Conservation (phyloP, 768 basidiomycete genomes). For the Kwoniella sp. region DNA sequence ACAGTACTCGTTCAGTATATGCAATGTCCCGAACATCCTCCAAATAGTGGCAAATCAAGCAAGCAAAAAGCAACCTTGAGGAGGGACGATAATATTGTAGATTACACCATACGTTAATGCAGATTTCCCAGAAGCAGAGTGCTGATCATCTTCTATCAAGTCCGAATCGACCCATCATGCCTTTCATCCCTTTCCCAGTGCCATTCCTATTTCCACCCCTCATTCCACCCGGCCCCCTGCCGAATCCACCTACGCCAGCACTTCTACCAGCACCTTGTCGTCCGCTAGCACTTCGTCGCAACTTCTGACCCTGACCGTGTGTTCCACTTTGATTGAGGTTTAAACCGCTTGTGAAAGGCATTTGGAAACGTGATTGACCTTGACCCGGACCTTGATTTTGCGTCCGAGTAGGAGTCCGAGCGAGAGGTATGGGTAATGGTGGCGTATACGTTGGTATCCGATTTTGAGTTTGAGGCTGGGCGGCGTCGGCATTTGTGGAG, state of each 20-base stretch:
- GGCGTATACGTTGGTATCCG: neutral
- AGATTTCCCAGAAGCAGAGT: too few relatives aligned
- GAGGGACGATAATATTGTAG: too few relatives aligned
- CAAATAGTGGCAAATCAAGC: too few relatives aligned
- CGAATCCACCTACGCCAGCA: too few relatives aligned
- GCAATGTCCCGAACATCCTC: too few relatives aligned
- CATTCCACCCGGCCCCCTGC: too few relatives aligned
- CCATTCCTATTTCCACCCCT: slow-evolving; percentile 1
- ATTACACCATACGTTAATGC: too few relatives aligned
- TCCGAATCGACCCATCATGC: neutral
- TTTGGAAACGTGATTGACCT: neutral
- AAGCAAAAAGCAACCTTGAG: too few relatives aligned
- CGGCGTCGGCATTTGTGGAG: neutral
- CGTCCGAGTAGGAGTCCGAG: neutral
- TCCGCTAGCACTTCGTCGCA: neutral
- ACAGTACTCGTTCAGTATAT: too few relatives aligned
- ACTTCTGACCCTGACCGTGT: neutral
- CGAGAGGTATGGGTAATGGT: neutral
- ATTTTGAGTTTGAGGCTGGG: neutral
- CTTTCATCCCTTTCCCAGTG: neutral
- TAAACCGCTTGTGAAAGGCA: too few relatives aligned
- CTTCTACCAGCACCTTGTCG: neutral
- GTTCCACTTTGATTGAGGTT: too few relatives aligned
- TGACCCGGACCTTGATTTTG: neutral
- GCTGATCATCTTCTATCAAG: too few relatives aligned